These are phyloP conservation scores for Thuja plicata DNA, from an alignment of 83 land plant species.

Conservation along the genomic window DNA sequence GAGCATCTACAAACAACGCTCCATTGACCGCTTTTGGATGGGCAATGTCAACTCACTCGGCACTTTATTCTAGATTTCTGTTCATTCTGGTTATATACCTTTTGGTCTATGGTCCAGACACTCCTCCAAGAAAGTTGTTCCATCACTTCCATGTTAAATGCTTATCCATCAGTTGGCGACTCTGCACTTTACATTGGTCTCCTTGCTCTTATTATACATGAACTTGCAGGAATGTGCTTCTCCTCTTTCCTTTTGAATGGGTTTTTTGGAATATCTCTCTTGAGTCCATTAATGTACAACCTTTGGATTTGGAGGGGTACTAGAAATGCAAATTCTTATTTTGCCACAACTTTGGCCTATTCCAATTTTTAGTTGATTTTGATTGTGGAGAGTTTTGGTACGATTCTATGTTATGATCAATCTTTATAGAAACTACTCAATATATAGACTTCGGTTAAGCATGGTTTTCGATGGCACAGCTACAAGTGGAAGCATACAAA, in stretches of 20 bases:
- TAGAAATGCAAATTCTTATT: constrained; percentile 95
- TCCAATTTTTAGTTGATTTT: constrained; percentile 78
- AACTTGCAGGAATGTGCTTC: constrained; percentile 68
- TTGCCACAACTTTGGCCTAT: constrained; percentile 84
- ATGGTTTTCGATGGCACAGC: constrained; percentile 59
- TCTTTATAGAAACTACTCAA: constrained; percentile 35
- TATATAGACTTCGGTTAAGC: neutral
- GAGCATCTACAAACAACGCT: no score
- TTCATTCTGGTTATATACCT: constrained; percentile 56
- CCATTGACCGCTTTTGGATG: constrained; percentile 96
- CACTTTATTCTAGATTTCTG: constrained; percentile 80
- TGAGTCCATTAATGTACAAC: constrained; percentile 96
- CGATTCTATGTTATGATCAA: constrained; percentile 75
- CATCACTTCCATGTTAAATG: constrained; percentile 78
- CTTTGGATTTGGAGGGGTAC: constrained; percentile 99
- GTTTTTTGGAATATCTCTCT: constrained; percentile 62
- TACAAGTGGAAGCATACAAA: no score
- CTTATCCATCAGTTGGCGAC: constrained; percentile 93
- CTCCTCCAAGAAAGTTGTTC: constrained; percentile 74
- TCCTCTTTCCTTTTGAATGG: constrained; percentile 80
- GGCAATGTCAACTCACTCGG: constrained; percentile 81
- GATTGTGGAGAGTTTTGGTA: constrained; percentile 78
- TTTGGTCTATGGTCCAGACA: constrained; percentile 74
- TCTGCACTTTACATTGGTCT: constrained; percentile 68
- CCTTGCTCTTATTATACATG: constrained; percentile 47